These are phyloP conservation scores for Funneliformis geosporum DNA, from an alignment of 192 early-diverging fungal species.

Conservation along the genomic window DNA sequence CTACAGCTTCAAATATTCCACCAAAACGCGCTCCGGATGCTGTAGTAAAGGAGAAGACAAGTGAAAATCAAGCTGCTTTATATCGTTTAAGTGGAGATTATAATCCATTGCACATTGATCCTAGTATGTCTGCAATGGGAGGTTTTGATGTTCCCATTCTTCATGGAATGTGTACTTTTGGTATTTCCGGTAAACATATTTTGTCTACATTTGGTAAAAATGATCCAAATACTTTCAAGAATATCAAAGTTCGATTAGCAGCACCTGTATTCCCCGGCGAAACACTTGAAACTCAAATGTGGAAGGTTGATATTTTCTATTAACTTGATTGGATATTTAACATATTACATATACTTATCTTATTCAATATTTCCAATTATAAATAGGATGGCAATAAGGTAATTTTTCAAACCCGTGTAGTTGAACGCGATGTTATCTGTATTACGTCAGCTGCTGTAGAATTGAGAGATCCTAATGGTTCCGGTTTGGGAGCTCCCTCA, in stretches of 20 bases:
- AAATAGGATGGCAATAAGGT: slow-evolving; percentile 77
- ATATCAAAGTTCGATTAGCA: slow-evolving; percentile 89
- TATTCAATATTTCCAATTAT: background rate
- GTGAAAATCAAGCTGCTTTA: slow-evolving; percentile 89
- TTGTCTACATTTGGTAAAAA: slow-evolving; percentile 73
- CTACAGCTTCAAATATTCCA: slow-evolving; percentile 75
- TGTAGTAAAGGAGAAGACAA: slow-evolving; percentile 81
- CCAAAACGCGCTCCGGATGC: slow-evolving; percentile 87
- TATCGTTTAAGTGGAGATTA: slow-evolving; percentile 95
- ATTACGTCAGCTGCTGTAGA: slow-evolving; percentile 93
- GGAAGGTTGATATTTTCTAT: slow-evolving; percentile 53
- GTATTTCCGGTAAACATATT: slow-evolving; percentile 89
- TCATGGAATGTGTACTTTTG: slow-evolving; percentile 94
- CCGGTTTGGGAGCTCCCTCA: slow-evolving; percentile 40
- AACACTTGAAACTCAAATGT: slow-evolving; percentile 97
- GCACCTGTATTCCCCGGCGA: slow-evolving; percentile 94
- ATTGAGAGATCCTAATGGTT: slow-evolving; percentile 56
- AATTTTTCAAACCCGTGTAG: slow-evolving; percentile 90
- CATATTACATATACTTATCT: background rate
- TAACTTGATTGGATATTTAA: background rate
- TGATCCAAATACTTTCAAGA: slow-evolving; percentile 70
- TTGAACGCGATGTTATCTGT: slow-evolving; percentile 89
- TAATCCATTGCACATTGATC: slow-evolving; percentile 99
- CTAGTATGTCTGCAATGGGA: slow-evolving; percentile 87
- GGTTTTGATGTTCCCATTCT: slow-evolving; percentile 97